Percentiles rank a stretch among this genome's conserved stretches.
Evolutionary conservation across 495 filamentous ascomycete species (phyloP).

Genomic region (Daldinia vernicosa): DNA sequence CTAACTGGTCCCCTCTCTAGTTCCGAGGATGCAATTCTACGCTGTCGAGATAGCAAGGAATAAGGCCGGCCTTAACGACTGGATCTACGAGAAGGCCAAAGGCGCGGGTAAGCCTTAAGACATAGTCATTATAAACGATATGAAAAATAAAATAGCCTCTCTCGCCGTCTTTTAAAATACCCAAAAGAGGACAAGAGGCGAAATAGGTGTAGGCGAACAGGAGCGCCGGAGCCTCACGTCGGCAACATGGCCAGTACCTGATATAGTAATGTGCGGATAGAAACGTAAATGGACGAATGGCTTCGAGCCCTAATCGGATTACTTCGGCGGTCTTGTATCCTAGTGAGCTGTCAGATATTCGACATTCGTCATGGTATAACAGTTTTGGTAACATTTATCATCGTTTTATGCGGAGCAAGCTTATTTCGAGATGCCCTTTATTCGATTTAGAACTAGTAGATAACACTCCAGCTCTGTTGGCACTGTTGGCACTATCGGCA

Average conservation of each 20-base stretch:
- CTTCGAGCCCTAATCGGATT: background rate
- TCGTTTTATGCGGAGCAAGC: background rate
- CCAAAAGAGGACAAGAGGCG: background rate
- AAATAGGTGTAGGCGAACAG: background rate
- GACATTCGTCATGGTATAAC: background rate
- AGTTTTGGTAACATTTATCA: background rate
- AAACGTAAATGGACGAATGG: conserved; percentile 15
- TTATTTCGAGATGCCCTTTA: background rate
- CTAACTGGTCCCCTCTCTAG: conserved; percentile 46
- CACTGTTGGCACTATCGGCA: background rate
- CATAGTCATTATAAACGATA: background rate
- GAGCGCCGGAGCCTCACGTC: background rate
- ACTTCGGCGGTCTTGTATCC: background rate
- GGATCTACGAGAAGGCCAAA: conserved; percentile 82
- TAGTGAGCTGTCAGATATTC: background rate
- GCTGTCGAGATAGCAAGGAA: conserved; percentile 96
- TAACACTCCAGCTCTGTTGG: background rate
- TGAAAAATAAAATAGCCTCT: background rate
- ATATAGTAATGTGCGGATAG: conserved; percentile 4
- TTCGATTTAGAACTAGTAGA: background rate
- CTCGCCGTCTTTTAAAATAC: background rate
- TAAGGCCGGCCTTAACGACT: conserved; percentile 88
- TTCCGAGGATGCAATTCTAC: conserved; percentile 97
- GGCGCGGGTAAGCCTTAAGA: conserved; percentile 45
- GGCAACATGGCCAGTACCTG: background rate